Evolutionary conservation across 2,329 filamentous ascomycete genomes (phyloP), one percentile per base, ranked within the genome.

Genomic region (Harringtonia aguacate): DNA sequence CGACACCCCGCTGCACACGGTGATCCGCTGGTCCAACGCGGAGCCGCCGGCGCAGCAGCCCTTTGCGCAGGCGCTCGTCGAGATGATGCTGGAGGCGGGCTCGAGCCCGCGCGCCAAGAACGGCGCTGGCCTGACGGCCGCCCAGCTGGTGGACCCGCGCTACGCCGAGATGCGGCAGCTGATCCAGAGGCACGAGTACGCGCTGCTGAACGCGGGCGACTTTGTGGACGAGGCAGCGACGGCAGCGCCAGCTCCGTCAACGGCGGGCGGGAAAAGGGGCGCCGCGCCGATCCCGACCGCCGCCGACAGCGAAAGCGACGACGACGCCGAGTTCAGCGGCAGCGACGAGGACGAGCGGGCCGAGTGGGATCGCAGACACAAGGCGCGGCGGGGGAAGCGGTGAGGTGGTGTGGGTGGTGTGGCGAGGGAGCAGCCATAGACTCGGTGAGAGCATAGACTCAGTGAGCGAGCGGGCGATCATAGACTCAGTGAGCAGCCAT

Each of bases 61-160:
- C 48, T 77, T 77, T 51, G 84, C 81, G 52, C 68, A 71, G 53
- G 72, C 75, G 17, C 72, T 92, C 43, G 74, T 90, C 53, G 74
- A 81, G 54, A 86, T 92, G 71, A 79, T 94, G 72, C 73, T 90
- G 51, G 86, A 92, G 65, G 86, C 86, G 44, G 86, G 86, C 46
- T 72, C 67, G 41, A 72, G 63, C 62, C 62, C 74, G 44, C 70
- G 75, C 48, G 53, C 68, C 55, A 68, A 67, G 61, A 90, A 90
- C 67, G 84, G 82, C 63, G 81, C 77, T 43, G 81, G 82, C 55
- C 71, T 87, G 47, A 85, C 80, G 41, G 73, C 86, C 24, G 58
- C 74, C 43, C 81, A 88, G 62, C 73, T 90, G 48, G 81, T 81
- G 44, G 85, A 90, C 62, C 85, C 84, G 15, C 58, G 72, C 39